These are phyloP conservation scores for Entonaema liquescens DNA, from an alignment of 495 filamentous ascomycete genomes.

Conservation along the genomic window DNA sequence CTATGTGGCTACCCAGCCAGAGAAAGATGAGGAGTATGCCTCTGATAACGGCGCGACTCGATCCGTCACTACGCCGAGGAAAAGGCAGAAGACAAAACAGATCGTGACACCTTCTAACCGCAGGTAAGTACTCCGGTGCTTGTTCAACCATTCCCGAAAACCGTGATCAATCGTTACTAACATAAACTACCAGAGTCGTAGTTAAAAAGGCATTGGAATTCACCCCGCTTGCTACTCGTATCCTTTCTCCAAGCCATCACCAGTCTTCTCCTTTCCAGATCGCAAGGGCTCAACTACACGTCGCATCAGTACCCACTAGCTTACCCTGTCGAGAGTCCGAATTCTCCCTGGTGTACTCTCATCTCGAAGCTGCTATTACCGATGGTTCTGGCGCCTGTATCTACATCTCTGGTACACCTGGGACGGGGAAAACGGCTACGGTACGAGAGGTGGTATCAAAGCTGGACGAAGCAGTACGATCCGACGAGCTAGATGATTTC, in stretches of 20 bases:
- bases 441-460: constrained; percentile 94
- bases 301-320: constrained; percentile 86
- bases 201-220: constrained; percentile 95
- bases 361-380: constrained; percentile 93
- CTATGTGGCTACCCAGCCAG: constrained; percentile 51
- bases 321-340: constrained; percentile 93
- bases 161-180: constrained; percentile 64
- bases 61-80: constrained; percentile 48
- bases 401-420: constrained; percentile 98
- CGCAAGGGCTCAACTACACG: constrained; percentile 88
- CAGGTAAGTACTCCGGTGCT: constrained; percentile 29
- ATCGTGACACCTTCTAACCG: constrained; percentile 44
- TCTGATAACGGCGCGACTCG: constrained; percentile 56
- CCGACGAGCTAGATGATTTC: constrained; percentile 97
- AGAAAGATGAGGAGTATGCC: constrained; percentile 48
- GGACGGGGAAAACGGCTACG: constrained; percentile 98
- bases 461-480: constrained; percentile 81
- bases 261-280: constrained; percentile 91
- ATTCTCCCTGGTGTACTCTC: constrained; percentile 89
- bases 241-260: constrained; percentile 78
- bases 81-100: constrained; percentile 47
- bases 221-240: constrained; percentile 88
- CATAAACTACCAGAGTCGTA: constrained; percentile 72
- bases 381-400: constrained; percentile 95
- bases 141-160: not conserved